phyloP scores from a whole-genome alignment of 2,329 filamentous ascomycete species.

The Blumeria graminis region DNA sequence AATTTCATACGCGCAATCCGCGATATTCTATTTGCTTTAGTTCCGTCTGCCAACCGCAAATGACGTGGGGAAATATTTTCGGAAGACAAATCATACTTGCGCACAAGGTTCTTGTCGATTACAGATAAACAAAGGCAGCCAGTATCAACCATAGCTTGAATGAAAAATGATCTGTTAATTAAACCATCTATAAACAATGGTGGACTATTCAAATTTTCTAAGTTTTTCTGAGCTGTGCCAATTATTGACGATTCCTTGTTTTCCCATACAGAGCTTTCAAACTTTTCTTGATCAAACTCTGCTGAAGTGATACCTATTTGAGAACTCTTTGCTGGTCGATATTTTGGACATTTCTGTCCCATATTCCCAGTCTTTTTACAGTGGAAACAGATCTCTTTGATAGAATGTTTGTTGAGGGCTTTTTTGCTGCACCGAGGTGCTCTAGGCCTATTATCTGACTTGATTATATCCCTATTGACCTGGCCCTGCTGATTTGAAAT shows the following conservation, averaged over 20 bases:
- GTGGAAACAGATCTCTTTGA: not conserved
- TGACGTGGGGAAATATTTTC: not conserved
- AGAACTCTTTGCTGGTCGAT: not conserved
- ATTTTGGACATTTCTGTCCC: not conserved
- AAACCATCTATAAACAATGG: not conserved
- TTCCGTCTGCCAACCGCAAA: not conserved
- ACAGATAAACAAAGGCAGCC: not conserved
- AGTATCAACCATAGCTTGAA: not conserved
- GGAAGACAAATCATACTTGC: not conserved
- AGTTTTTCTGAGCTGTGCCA: not conserved
- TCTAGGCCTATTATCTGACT: not conserved
- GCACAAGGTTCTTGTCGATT: not conserved
- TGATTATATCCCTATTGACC: not conserved
- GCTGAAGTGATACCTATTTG: not conserved
- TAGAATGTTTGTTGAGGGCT: not conserved
- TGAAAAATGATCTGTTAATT: not conserved
- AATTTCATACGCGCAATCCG: not conserved
- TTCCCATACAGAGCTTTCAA: not conserved
- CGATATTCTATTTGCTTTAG: not conserved
- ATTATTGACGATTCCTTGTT: not conserved
- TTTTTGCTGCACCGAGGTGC: not conserved
- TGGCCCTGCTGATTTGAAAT: not conserved
- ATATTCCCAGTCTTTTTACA: not conserved
- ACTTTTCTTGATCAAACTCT: not conserved
- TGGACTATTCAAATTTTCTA: not conserved